These are phyloP conservation scores for Stephania japonica DNA, from an alignment of 164 flowering plant genomes.

Conservation along the genomic window DNA sequence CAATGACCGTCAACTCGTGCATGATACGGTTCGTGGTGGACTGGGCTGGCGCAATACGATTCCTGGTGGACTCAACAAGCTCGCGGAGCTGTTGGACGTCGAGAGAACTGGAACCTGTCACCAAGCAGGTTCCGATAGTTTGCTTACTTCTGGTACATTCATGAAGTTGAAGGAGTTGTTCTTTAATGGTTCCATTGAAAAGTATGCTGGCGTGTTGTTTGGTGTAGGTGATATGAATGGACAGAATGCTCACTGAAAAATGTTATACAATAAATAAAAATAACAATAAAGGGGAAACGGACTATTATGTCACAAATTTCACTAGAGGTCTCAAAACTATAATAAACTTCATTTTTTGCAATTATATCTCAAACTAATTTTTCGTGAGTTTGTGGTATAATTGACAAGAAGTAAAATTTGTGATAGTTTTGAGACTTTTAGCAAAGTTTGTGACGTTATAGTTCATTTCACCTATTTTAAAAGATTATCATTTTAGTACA, in stretches of 20 bases:
- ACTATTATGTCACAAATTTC: too few species aligned
- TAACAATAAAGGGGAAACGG: background rate
- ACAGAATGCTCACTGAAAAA: conserved; percentile 20
- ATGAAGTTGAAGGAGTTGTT: conserved; percentile 48
- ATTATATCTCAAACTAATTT: too few species aligned
- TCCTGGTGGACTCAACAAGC: conserved; percentile 52
- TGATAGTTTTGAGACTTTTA: too few species aligned
- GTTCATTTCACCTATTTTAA: background rate
- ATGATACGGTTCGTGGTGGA: too few species aligned
- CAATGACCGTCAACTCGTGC: conserved; percentile 30
- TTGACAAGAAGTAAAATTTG: too few species aligned
- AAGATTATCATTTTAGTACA: background rate
- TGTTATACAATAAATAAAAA: background rate
- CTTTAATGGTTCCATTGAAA: conserved; percentile 46
- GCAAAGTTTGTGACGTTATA: too few species aligned
- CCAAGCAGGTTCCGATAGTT: conserved; percentile 64
- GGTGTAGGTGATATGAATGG: conserved; percentile 46
- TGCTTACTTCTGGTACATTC: conserved; percentile 52
- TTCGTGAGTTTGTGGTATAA: too few species aligned
- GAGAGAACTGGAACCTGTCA: conserved; percentile 54
- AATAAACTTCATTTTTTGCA: too few species aligned
- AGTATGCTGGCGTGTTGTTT: conserved; percentile 50
- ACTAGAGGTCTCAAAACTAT: too few species aligned
- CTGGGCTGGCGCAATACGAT: too few species aligned
- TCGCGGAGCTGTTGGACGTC: conserved; percentile 52